Base-by-base conservation (phyloP, 768 basidiomycete genomes). In the Xanthoconium purpureum region DNA sequence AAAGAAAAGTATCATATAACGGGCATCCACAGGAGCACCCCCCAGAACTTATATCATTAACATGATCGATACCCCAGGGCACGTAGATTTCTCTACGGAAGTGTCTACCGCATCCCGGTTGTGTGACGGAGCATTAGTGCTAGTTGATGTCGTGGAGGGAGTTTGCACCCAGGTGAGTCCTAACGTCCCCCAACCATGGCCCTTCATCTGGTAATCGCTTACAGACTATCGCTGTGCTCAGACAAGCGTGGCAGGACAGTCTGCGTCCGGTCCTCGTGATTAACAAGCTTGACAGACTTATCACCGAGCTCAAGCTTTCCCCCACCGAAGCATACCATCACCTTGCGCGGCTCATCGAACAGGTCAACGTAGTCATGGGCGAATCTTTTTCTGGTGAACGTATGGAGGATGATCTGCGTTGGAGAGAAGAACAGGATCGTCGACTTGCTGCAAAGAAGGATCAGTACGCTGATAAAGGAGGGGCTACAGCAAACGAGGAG, bases 311-410 rank as follows among this genome's bases (percentile, higher is more conserved):
- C 50, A 91, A 92, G 68, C 81, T 98, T 14, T 79, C 92, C 0
- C 94, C 97, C 1, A 77, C 85, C 3, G 97, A 98, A 70, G 95
- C 94, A 3, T 92, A 98, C 66, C 91, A 95, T 63, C 96, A 98
- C 65, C 84, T 99, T n/a, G 78, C 84, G 7, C 88, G 92, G 37
- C 79, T 98, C 14, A 92, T 99, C 50, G 96, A 98, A 70, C 92
- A 97, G 65, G 95, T 98, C 28, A 99, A 98, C 66, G 97, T 94
- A 0, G 92, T 98, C 49, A 96, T 98, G 94, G 97, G 97, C 0
- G 84, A 84, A 55, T 95, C 98, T 72, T 98, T 94, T 66, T 94
- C 95, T 5, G 83, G 89, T 3, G 96, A 98, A 59, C 78, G 97
- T 17, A 97, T 98, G 94, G 94, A 96, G 60, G 94, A 98, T 58